Conservation (phyloP, 2,329 filamentous ascomycete genomes). For the Nannizziopsis barbatae region DNA sequence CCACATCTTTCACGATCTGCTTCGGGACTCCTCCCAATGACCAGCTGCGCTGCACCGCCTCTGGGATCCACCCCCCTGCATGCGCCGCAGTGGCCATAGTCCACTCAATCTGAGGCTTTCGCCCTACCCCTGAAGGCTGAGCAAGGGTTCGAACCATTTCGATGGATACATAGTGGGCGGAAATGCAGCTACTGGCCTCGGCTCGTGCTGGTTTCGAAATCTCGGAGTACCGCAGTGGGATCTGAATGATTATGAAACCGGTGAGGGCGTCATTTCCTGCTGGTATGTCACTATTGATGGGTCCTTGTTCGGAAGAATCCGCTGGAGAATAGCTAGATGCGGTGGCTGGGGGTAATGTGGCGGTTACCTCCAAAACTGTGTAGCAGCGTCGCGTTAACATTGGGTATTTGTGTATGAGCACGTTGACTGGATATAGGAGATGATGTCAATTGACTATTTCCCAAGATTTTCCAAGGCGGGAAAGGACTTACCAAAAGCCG, state of each 20-base stretch:
- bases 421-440: not conserved
- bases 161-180: conserved; percentile 28
- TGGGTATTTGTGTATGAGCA: conserved; percentile 6
- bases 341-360: not conserved
- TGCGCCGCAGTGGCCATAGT: conserved; percentile 31
- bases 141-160: conserved; percentile 21
- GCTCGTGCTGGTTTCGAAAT: conserved; percentile 18
- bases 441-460: not conserved
- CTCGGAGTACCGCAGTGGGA: conserved; percentile 20
- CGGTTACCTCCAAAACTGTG: conserved; percentile 3
- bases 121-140: not conserved
- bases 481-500: conserved; percentile 5
- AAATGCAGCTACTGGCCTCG: conserved; percentile 19
- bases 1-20: conserved; percentile 31
- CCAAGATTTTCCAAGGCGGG: too few relatives aligned
- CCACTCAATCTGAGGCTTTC: conserved; percentile 21
- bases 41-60: conserved; percentile 27
- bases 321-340: not conserved
- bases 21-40: conserved; percentile 24
- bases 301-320: too few relatives aligned
- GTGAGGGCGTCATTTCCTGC: not conserved
- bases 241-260: conserved; percentile 27
- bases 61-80: conserved; percentile 28
- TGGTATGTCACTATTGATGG: not conserved
- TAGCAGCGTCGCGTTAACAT: conserved; percentile 1